A percentile compares a stretch with the other conserved stretches of the same genome.
Evolutionary conservation across 169 alveolate species (phyloP).

Genomic region (Babesia divergens): DNA sequence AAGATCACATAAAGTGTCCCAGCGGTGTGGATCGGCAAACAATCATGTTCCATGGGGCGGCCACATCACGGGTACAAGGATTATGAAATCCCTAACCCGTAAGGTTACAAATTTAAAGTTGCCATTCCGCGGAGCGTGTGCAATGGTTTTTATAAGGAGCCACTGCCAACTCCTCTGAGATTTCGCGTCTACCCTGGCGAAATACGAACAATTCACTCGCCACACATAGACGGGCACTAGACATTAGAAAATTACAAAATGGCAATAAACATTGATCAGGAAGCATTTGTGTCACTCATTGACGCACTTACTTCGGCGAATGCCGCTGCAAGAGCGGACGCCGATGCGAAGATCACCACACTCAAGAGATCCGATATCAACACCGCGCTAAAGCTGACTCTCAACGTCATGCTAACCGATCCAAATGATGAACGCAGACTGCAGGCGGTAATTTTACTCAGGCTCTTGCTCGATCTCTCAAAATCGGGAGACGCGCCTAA

Average conservation of each 20-base stretch:
- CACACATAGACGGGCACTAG: neutral
- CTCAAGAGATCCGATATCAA: slow-evolving; percentile 68
- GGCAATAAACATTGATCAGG: slow-evolving; percentile 32
- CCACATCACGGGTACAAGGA: neutral
- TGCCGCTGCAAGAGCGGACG: slow-evolving; percentile 67
- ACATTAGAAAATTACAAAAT: neutral
- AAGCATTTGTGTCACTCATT: slow-evolving; percentile 61
- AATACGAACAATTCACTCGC: neutral
- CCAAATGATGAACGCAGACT: slow-evolving; percentile 70
- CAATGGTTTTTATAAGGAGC: neutral
- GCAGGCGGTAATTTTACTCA: slow-evolving; percentile 68
- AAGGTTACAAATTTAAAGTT: neutral
- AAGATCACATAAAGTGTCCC: too few species aligned
- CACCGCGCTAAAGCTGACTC: slow-evolving; percentile 62
- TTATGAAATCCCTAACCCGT: neutral
- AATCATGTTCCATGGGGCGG: slow-evolving; percentile 35
- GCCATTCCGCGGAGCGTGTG: neutral
- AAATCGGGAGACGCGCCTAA: slow-evolving; percentile 65
- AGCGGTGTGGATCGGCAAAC: too few species aligned
- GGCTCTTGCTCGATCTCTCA: slow-evolving; percentile 68
- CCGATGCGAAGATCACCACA: slow-evolving; percentile 67
- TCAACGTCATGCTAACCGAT: slow-evolving; percentile 65
- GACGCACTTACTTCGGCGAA: slow-evolving; percentile 74
- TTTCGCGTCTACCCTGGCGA: slow-evolving; percentile 18
- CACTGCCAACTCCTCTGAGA: neutral